Evolutionary conservation across 331 rosid species (phyloP), one percentile per base, ranked within the genome.

Genomic region (Cydonia oblonga): DNA sequence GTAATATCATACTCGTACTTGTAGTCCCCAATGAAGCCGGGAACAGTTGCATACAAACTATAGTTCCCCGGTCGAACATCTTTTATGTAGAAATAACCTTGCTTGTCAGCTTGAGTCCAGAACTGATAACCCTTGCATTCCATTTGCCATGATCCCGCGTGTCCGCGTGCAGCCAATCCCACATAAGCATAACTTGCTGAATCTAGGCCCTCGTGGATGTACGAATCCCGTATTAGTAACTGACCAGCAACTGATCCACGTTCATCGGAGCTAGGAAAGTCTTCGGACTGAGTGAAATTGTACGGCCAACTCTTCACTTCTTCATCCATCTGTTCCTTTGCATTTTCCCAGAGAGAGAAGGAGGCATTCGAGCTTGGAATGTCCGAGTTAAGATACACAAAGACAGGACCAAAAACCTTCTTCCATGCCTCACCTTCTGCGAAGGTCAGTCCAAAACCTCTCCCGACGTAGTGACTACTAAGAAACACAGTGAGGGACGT

Each of bases 121-220:
- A 93, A 93, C 73, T 93, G 98, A 71, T 90, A 93, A 5, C 97
- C 97, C 98, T 93, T 91, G 88, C 83, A 78, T 74, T 91, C 98
- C 67, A 0, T 79, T 49, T 93, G 97, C 98, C 97, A 93, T 3
- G 97, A 91, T 66, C 98, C 98, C 0, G 58, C 79, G 2, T 66
- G 38, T 72, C 98, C 97, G 3, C 96, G 91, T 23, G 81, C 72
- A 7, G 96, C 97, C 69, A 93, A 64, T 58, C 97, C 98, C 66
- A 93, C 70, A 66, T 86, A 81, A n/a, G 96, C 97, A 70, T 56
- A 77, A 12, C 49, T 51, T 22, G 90, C 90, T 57, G 52, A 18
- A 6, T 61, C 33, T 28, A 56, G 76, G 16, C 6, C 40, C 33
- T 53, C 6, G 26, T 72, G 71, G 18, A 74, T 57, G 72, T 75